Evolutionary conservation across 805 yeast species (phyloP).

Genomic region (Nakazawaea pomicola): DNA sequence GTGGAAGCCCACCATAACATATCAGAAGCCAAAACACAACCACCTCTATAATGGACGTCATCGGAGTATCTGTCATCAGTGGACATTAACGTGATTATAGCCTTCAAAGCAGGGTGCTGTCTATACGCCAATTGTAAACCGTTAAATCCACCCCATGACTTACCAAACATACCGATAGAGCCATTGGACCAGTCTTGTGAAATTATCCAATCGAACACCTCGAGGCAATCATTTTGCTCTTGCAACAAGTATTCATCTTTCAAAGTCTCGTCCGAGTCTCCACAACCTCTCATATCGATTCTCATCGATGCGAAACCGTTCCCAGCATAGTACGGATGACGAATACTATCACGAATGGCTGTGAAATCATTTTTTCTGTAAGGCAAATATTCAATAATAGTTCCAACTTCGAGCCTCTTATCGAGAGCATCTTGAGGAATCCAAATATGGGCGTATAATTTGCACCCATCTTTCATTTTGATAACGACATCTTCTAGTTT

Average conservation of each 20-base stretch:
- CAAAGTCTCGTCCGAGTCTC: constrained; percentile 37
- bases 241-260: constrained; percentile 36
- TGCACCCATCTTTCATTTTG: constrained; percentile 33
- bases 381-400: constrained; percentile 40
- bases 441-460: constrained; percentile 39
- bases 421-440: constrained; percentile 32
- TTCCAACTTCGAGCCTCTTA: constrained; percentile 27
- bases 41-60: constrained; percentile 46
- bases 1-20: constrained; percentile 50
- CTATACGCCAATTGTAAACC: constrained; percentile 41
- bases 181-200: constrained; percentile 41
- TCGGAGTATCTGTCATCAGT: constrained; percentile 44
- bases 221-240: constrained; percentile 41
- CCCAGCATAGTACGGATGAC: constrained; percentile 44
- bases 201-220: constrained; percentile 37
- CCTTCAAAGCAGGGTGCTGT: constrained; percentile 41
- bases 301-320: constrained; percentile 40
- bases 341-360: constrained; percentile 36
- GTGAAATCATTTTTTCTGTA: constrained; percentile 41
- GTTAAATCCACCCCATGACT: constrained; percentile 47
- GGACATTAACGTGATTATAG: constrained; percentile 38
- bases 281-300: constrained; percentile 42
- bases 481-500: constrained; percentile 32
- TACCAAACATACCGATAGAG: constrained; percentile 41
- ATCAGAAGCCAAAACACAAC: constrained; percentile 38